Evolutionary conservation across 768 basidiomycete genomes (phyloP), one percentile per base, ranked within the genome.

Genomic region (Hemileccinum rubropunctum): DNA sequence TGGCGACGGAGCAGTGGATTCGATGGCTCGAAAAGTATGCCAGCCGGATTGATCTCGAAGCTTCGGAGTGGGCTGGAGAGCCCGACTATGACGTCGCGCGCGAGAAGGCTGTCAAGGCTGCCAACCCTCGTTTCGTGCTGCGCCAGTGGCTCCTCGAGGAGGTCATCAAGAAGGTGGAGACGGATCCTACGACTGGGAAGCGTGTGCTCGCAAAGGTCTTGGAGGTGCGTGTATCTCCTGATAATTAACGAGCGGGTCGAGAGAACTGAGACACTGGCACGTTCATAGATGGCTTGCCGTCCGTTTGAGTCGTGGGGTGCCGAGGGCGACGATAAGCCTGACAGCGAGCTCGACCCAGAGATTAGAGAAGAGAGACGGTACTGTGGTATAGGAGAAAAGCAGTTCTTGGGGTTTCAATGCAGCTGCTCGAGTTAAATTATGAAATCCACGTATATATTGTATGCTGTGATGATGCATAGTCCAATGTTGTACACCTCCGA

Each of bases 101-200:
- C 45, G 68, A 74, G 50, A 67, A 61, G 13, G 81, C 75, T 32
- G 78, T 81, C 71, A 76, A 73, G 53, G 65, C 54, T 20, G 82
- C 76, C 26, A 99, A 99, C 64, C 97, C 97, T 15, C 76, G 94
- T 32, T 98, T 99, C 68, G 84, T 95, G 30, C 69, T 98, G 51
- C 75, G 97, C 52, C 97, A 98, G 69, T 98, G 97, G 97, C 72
- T 98, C 9, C 75, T 99, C 30, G 94, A 98, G 65, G 95, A 98
- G 62, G 86, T 91, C 20, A 98, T 98, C 62, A 68, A 71, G 53
- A 79, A 79, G 55, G 79, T 92, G 2, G 88, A 93, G 62, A 68
- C 70, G 51, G 88, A 93, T 59, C 63, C 73, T 10, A 71, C 73
- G 18, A 78, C 71, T 51, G 88, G 87, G 42, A 84, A 82, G 71